These are phyloP conservation scores for Capronia coronata DNA, from an alignment of 2,329 filamentous ascomycete species.

Conservation along the genomic window DNA sequence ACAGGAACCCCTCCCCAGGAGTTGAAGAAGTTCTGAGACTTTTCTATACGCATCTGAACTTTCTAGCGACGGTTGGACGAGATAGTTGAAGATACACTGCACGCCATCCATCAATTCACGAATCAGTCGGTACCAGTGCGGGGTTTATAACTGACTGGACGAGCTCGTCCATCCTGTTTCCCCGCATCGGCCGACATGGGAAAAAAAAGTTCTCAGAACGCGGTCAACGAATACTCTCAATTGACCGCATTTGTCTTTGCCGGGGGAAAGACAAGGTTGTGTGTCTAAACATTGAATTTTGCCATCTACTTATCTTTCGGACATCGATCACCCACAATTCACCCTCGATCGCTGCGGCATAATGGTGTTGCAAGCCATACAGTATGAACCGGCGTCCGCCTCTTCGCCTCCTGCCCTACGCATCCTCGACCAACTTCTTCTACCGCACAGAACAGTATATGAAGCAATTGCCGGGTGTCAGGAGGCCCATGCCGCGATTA, in stretches of 20 bases:
- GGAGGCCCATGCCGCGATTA: conserved; percentile 61
- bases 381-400: conserved; percentile 47
- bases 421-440: conserved; percentile 58
- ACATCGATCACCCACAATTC: too few species aligned
- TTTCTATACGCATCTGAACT: not conserved
- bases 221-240: too few species aligned
- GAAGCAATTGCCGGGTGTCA: conserved; percentile 48
- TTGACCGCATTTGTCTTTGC: too few species aligned
- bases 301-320: too few species aligned
- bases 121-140: too few species aligned
- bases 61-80: too few species aligned
- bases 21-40: not conserved
- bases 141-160: too few species aligned
- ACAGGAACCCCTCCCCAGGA: not conserved
- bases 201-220: conserved; percentile 8
- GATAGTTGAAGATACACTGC: too few species aligned
- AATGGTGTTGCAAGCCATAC: conserved; percentile 56
- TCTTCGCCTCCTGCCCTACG: conserved; percentile 36
- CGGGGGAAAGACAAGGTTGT: too few species aligned
- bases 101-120: too few species aligned
- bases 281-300: too few species aligned
- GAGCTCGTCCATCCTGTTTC: not conserved
- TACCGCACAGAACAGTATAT: conserved; percentile 55
- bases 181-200: not conserved
- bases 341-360: not conserved